A percentile compares a stretch with the other conserved stretches of the same genome.
Evolutionary conservation across 2,329 filamentous ascomycete genomes (phyloP).

Genomic region (Talaromyces atroroseus): DNA sequence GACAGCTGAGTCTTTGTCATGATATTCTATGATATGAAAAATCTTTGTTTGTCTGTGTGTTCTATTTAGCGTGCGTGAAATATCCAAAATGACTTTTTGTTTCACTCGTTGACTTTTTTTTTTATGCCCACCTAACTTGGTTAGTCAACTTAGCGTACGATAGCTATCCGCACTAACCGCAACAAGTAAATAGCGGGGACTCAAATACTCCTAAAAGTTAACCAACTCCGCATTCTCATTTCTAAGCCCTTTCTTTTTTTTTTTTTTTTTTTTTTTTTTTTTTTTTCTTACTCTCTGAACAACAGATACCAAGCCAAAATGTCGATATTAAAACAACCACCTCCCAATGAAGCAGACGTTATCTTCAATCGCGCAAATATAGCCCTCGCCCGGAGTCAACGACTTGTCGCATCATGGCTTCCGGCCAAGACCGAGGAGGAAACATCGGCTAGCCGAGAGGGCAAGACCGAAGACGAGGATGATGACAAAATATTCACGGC

Average conservation of each 20-base stretch:
- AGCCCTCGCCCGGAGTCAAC: conserved; percentile 49
- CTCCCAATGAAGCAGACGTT: conserved; percentile 44
- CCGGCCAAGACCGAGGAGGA: conserved; percentile 42
- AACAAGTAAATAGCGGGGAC: conserved; percentile 2
- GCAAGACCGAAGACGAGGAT: conserved; percentile 45
- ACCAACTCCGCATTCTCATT: not conserved
- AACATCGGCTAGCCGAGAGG: conserved; percentile 25
- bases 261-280: not conserved
- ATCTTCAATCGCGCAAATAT: conserved; percentile 52
- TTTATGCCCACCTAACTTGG: not conserved
- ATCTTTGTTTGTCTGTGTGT: not conserved
- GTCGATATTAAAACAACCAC: conserved; percentile 23
- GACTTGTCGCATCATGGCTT: conserved; percentile 53
- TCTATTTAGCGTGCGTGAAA: not conserved
- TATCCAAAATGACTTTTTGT: not conserved
- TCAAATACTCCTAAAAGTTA: not conserved
- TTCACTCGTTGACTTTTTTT: not conserved
- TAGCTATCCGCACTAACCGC: not conserved
- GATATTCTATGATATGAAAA: not conserved
- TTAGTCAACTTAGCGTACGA: not conserved
- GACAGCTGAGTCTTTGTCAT: not conserved
- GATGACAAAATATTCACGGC: conserved; percentile 51
- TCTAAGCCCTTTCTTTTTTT: too few relatives aligned
- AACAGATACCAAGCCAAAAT: conserved; percentile 15
- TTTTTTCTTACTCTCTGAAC: not conserved